Percentiles rank a stretch among this genome's conserved stretches.
Conservation (phyloP, 352 stramenopile genomes). For the Pythium brassicae region DNA sequence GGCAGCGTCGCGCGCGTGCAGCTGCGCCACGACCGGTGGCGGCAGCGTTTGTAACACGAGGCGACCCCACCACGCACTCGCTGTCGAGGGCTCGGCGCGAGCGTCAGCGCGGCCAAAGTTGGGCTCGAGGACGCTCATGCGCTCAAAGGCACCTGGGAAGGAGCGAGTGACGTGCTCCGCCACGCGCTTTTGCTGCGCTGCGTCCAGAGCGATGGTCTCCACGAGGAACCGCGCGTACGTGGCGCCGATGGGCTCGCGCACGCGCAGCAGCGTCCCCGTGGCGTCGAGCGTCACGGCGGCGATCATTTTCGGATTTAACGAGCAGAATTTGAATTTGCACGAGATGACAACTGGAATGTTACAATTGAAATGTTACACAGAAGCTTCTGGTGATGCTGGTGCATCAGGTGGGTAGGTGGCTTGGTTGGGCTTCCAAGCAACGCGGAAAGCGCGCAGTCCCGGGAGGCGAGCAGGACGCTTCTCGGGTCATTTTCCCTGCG, state of each 20-base stretch:
- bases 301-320: too few species aligned
- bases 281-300: conserved; percentile 58
- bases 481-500: too few species aligned
- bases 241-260: conserved; percentile 30
- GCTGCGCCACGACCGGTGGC: conserved; percentile 13
- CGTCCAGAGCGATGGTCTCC: conserved; percentile 24
- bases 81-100: conserved; percentile 7
- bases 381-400: too few species aligned
- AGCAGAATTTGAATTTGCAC: too few species aligned
- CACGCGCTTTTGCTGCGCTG: conserved; percentile 10
- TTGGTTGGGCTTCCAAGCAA: too few species aligned
- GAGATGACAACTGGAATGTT: too few species aligned
- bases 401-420: too few species aligned
- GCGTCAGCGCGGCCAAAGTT: conserved; percentile 41
- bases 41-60: conserved; percentile 49
- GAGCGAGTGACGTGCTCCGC: conserved; percentile 19
- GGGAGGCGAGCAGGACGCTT: too few species aligned
- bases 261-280: conserved; percentile 65
- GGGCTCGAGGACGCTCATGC: conserved; percentile 16
- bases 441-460: too few species aligned
- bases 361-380: too few species aligned
- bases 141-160: conserved; percentile 43
- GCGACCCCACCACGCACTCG: conserved; percentile 50
- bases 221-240: conserved; percentile 56
- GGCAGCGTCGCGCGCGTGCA: conserved; percentile 8